Evolutionary conservation across 2,329 filamentous ascomycete genomes (phyloP), one percentile per base, ranked within the genome.

Genomic region (Lizonia empirigonia): DNA sequence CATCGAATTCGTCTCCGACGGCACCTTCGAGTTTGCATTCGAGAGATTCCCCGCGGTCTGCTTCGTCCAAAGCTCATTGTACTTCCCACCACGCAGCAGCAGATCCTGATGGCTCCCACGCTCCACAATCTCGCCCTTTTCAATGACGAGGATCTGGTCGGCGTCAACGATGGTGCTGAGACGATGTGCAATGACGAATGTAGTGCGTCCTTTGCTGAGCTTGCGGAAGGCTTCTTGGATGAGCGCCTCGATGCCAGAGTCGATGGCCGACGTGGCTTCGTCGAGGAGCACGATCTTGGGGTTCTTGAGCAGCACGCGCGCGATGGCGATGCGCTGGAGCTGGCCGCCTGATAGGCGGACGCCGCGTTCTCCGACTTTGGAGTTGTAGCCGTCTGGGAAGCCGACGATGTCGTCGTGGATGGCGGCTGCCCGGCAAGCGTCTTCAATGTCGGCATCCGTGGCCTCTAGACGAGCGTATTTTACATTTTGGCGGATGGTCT

Each of bases 241-340:
- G 58, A 84, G 82, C 47, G 84, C 82, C 68, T 88, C 85, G 1
- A 85, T 88, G 0, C 79, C 80, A 22, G 89, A 86, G 58, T 93
- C 87, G 83, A 96, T 91, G 42, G 91, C 90, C 36, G 89, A 90
- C 48, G 93, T 95, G 0, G 91, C 87, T 76, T 96, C 91, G 65
- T 96, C 91, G 1, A 96, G 81, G 15, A 96, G 86, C 3, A 96
- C 82, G 34, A 96, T 82, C 62, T 94, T 90, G 0, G 90, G 88
- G 53, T 83, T 83, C 74, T 93, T 92, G 69, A 95, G 83, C 39
- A 93, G 78, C 7, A 91, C 88, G 1, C 91, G 84, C 7, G 85
- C 85, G 65, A 88, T 88, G 5, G 85, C 85, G 22, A 88, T 80
- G 37, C 85, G 81, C 62, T 88, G 85, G 5, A 87, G 72, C 65